A percentile compares a stretch with the other conserved stretches of the same genome.
Conservation (phyloP, 805 yeast species). For the Suhomyces xylopsoci region DNA sequence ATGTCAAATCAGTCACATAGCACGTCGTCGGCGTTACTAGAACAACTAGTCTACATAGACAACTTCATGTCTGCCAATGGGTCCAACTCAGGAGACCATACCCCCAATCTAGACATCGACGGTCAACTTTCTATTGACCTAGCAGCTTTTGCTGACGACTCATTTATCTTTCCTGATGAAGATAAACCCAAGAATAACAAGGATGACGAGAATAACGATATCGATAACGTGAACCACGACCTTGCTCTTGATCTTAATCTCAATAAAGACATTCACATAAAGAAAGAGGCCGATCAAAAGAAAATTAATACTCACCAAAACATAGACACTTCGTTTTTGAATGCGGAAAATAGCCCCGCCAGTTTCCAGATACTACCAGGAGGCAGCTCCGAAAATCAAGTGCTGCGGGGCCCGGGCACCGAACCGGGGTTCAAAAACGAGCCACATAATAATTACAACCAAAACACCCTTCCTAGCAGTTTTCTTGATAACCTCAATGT, state of each 20-base stretch:
- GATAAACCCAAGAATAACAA: conserved; percentile 52
- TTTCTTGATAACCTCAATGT: conserved; percentile 21
- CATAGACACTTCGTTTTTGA: conserved; percentile 1
- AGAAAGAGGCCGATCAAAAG: not conserved
- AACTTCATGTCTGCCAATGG: conserved; percentile 56
- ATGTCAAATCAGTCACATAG: conserved; percentile 1
- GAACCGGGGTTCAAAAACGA: not conserved
- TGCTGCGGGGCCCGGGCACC: not conserved
- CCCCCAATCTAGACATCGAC: conserved; percentile 39
- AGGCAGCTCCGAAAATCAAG: not conserved
- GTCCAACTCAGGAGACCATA: conserved; percentile 25
- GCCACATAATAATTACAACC: too few relatives aligned
- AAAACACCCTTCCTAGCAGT: not conserved
- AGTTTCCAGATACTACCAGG: not conserved
- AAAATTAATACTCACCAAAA: not conserved
- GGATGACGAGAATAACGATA: conserved; percentile 12
- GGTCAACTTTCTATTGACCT: conserved; percentile 51
- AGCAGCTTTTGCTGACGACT: conserved; percentile 80
- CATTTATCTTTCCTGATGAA: conserved; percentile 79
- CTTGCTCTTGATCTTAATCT: not conserved
- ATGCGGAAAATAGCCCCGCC: not conserved
- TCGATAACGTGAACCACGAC: not conserved
- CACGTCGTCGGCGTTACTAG: conserved; percentile 51
- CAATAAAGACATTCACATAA: not conserved
- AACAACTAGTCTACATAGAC: conserved; percentile 78